Base-by-base conservation (phyloP, 768 basidiomycete genomes). In the Boletus reticuloceps region DNA sequence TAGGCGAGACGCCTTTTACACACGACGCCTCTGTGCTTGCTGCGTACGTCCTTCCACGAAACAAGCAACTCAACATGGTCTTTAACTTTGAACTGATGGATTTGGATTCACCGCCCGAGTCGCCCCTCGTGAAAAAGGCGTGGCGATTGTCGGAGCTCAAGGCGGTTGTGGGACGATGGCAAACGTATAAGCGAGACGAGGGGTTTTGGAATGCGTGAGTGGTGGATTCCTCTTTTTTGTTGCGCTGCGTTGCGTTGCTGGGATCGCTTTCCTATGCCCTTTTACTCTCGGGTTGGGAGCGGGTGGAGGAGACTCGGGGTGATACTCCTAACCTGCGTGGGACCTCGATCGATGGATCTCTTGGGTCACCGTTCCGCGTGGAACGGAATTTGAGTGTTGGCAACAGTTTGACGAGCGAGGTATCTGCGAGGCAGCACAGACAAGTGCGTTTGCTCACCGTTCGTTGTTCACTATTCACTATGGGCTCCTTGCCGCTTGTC, bases 131-230 rank as follows among this genome's bases (percentile, higher is more conserved):
- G 37, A 69, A 69, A 29, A 71, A 75, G 46, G 62, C 72, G 9
- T 88, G 85, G 83, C 77, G 72, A 38, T 62, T 89, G 17, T 49
- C 73, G 6, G 79, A 83, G 14, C 68, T 88, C 39, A 83, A 79
- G 61, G 70, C 74, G 10, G 69, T 78, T 22, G 63, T 81, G 12
- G 63, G 56, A 1, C 69, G 62, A 38, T 89, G 86, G 86, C 85
- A 88, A 60, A 72, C 59, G 19, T 81, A 75, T 59, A 79, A 82
- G 67, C 75, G 82, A 6, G 76, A 79, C 10, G 76, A 80, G 44
- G 84, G 83, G 0, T 88, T 79, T 53, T 88, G 88, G 87, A 87
- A 87, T 61, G 70, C 84, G 79, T 85, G 58, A 58, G 80, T 70
- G 34, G 13, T 40, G n/a, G 16, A 49, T 41, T 27, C 10, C 17